Evolutionary conservation across 1,284 basidiomycete genomes (phyloP).

Genomic region (Neotropicomus parvogracilis): DNA sequence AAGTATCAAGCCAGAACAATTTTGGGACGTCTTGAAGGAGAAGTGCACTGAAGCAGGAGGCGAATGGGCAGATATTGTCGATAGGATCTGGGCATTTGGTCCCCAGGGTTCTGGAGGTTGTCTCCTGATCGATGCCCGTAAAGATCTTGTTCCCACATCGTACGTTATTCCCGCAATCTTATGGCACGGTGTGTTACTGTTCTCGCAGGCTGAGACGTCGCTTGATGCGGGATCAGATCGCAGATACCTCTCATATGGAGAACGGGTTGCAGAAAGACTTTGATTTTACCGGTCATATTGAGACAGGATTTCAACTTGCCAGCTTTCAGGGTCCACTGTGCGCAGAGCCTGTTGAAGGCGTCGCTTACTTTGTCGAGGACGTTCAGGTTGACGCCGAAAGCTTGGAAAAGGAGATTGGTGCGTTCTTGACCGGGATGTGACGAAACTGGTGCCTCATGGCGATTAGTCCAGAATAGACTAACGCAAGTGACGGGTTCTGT

Average conservation of each 20-base stretch:
- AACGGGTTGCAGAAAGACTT: slow-evolving; percentile 34
- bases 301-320: slow-evolving; percentile 94
- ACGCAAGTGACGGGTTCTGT: slow-evolving; percentile 85
- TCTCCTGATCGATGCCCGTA: slow-evolving; percentile 74
- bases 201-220: slow-evolving; percentile 47
- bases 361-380: slow-evolving; percentile 88
- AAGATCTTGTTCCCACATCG: slow-evolving; percentile 47
- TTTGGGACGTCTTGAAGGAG: slow-evolving; percentile 73
- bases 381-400: slow-evolving; percentile 62
- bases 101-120: slow-evolving; percentile 87
- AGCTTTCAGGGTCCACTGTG: slow-evolving; percentile 93
- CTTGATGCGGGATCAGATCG: slow-evolving; percentile 40
- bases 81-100: slow-evolving; percentile 88
- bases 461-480: slow-evolving; percentile 58
- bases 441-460: slow-evolving; percentile 12
- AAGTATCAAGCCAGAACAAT: slow-evolving; percentile 68
- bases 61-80: slow-evolving; percentile 77
- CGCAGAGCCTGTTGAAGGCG: slow-evolving; percentile 90
- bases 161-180: slow-evolving; percentile 35
- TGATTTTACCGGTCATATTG: slow-evolving; percentile 81
- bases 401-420: slow-evolving; percentile 63
- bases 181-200: slow-evolving; percentile 14
- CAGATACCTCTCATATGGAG: slow-evolving; percentile 25
- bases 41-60: slow-evolving; percentile 68
- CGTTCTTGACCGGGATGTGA: slow-evolving; percentile 21